Evolutionary conservation across 2,329 filamentous ascomycete species (phyloP), one percentile per base, ranked within the genome.

Genomic region (Penicillium sp.): DNA sequence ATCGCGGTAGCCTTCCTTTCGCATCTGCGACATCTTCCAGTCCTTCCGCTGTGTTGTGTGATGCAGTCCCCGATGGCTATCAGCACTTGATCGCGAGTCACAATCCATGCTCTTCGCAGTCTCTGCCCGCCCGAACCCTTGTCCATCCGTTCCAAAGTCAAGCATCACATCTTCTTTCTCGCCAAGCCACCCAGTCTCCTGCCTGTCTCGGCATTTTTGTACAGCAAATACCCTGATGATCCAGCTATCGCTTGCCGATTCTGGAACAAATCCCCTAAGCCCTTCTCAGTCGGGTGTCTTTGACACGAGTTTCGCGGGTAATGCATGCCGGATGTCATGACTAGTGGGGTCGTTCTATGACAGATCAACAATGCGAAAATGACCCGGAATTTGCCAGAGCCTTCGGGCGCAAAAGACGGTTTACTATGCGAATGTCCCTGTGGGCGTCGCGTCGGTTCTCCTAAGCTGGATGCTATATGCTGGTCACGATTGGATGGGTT

Each of bases 171-270:
- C 30, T 45, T 41, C 30, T 25, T 34, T 23, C 42, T 46, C 43
- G 48, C 55, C 48, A 50, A 52, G 47, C 56, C 56, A 47, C 51
- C 48, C 42, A 56, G 54, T 63, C 59, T 68, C 61, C 67, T 58
- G 59, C 61, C 60, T 52, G 44, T 15, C 43, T 25, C 41, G 48
- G 61, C 55, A 52, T 41, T 32, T 22, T 51, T 65, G 71, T 73
- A 83, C 85, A 84, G 75, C 69, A 71, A 50, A 79, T 79, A 84
- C 81, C 81, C 82, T 76, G 72, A 75, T 87, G 85, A 87, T 77
- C 76, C 84, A 79, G 75, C 71, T 71, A 72, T 72, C 71, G 70
- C 82, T 80, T 54, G 63, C 60, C 52, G 9, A 51, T 55, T 70
- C 67, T 59, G 56, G 48, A 59, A 62, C 62, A 56, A 60, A 62